Conservation (phyloP, 2,329 filamentous ascomycete species). For the Sphaerulina populicola region DNA sequence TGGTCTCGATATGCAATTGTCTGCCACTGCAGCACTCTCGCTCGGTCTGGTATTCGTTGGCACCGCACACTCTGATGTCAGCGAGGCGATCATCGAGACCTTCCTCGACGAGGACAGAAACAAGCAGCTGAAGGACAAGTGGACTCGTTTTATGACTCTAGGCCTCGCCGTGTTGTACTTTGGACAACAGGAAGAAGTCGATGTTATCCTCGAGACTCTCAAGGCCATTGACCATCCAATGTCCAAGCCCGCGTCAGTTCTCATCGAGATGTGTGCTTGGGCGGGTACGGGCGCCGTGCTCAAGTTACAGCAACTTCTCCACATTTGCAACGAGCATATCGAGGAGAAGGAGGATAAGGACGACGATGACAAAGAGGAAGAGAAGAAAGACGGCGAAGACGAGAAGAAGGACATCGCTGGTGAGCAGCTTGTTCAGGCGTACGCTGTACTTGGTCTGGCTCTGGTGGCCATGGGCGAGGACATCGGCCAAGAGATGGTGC, state of each 20-base stretch:
- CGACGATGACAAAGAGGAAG: constrained; percentile 49
- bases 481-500: constrained; percentile 95
- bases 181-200: constrained; percentile 95
- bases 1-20: constrained; percentile 83
- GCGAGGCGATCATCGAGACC: constrained; percentile 83
- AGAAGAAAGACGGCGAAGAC: constrained; percentile 65
- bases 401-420: constrained; percentile 60
- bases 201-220: constrained; percentile 90
- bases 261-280: constrained; percentile 96
- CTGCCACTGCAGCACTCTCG: constrained; percentile 88
- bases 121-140: constrained; percentile 90
- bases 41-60: constrained; percentile 88
- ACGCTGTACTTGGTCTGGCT: constrained; percentile 88
- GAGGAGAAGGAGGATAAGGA: constrained; percentile 66
- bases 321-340: constrained; percentile 96
- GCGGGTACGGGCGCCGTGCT: constrained; percentile 93
- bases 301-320: constrained; percentile 92
- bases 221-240: constrained; percentile 97
- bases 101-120: constrained; percentile 88
- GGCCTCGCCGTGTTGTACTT: constrained; percentile 92
- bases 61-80: constrained; percentile 82
- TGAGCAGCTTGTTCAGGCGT: constrained; percentile 89
- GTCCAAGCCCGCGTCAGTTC: constrained; percentile 87
- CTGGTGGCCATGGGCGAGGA: constrained; percentile 98
- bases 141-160: constrained; percentile 92